Evolutionary conservation across 2,329 filamentous ascomycete species (phyloP).

Genomic region (Neonectria neomacrospora): DNA sequence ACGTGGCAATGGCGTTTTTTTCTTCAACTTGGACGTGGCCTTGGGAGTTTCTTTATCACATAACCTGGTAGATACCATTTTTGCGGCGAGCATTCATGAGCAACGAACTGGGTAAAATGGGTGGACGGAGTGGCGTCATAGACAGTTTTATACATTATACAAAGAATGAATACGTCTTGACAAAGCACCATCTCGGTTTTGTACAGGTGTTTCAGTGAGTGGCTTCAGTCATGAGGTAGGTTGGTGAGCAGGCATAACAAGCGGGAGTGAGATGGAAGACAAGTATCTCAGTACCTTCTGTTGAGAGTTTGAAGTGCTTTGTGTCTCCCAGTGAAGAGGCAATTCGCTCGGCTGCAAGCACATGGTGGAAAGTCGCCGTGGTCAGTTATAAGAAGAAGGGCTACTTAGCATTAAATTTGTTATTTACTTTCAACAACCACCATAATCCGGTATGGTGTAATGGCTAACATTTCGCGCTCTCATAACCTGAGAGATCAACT

Average conservation of each 20-base stretch:
- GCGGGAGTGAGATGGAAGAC: background rate
- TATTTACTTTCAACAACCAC: background rate
- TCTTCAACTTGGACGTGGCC: background rate
- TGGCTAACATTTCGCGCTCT: conserved; percentile 38
- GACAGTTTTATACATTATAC: background rate
- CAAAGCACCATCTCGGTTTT: background rate
- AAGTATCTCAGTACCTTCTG: background rate
- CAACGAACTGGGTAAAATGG: conserved; percentile 24
- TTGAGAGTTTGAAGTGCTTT: no score
- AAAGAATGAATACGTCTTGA: background rate
- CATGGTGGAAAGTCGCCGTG: no score
- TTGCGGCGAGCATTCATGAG: conserved; percentile 31
- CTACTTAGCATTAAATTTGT: background rate
- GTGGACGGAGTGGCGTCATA: background rate
- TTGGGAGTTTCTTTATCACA: background rate
- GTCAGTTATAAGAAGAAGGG: background rate
- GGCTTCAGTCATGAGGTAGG: background rate
- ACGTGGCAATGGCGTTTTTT: conserved; percentile 23
- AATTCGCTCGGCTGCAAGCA: no score
- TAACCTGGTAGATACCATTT: conserved; percentile 31
- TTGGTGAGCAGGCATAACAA: background rate
- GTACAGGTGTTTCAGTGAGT: background rate
- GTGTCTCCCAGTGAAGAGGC: no score
- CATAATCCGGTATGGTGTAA: conserved; percentile 35
- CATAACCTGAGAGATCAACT: conserved; percentile 29